A percentile compares a stretch with the other conserved stretches of the same genome.
phyloP scores from a whole-genome alignment of 768 basidiomycete species.

The Leucocoprinus birnbaumii region DNA sequence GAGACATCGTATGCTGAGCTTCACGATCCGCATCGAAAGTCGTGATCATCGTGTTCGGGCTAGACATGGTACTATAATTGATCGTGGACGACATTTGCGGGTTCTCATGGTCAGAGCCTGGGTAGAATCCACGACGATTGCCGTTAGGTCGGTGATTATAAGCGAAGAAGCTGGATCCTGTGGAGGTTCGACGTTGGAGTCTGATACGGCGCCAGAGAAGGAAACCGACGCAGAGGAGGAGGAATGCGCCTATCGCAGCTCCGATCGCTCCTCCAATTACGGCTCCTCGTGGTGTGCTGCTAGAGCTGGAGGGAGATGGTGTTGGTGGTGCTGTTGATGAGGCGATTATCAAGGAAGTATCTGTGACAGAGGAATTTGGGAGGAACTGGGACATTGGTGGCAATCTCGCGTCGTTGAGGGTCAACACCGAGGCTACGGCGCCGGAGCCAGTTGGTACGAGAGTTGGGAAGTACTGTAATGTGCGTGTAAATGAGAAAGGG shows the following conservation, averaged over 20 bases:
- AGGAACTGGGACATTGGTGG: no score
- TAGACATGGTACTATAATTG: neutral
- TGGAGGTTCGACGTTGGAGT: slow-evolving; percentile 4
- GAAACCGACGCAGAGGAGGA: slow-evolving; percentile 6
- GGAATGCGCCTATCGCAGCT: slow-evolving; percentile 12
- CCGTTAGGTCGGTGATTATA: slow-evolving; percentile 13
- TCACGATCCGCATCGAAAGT: neutral
- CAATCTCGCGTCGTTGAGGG: no score
- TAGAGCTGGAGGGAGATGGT: no score
- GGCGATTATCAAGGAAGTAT: no score
- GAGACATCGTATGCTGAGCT: neutral
- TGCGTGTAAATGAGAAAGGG: neutral
- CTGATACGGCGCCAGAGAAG: slow-evolving; percentile 13
- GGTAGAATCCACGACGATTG: neutral
- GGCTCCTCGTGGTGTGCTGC: slow-evolving; percentile 5
- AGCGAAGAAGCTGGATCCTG: slow-evolving; percentile 14
- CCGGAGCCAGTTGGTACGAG: slow-evolving; percentile 27
- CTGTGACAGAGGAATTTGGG: no score
- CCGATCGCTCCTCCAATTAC: slow-evolving; percentile 20
- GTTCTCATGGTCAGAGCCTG: slow-evolving; percentile 1
- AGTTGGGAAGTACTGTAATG: slow-evolving; percentile 20
- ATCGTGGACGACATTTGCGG: neutral
- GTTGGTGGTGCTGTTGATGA: no score
- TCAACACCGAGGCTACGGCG: slow-evolving; percentile 20
- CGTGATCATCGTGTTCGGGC: slow-evolving; percentile 6